Percentiles rank a stretch among this genome's conserved stretches.
phyloP scores from a whole-genome alignment of 2,329 filamentous ascomycete genomes.

The Arthrobotrys sphaeroides region DNA sequence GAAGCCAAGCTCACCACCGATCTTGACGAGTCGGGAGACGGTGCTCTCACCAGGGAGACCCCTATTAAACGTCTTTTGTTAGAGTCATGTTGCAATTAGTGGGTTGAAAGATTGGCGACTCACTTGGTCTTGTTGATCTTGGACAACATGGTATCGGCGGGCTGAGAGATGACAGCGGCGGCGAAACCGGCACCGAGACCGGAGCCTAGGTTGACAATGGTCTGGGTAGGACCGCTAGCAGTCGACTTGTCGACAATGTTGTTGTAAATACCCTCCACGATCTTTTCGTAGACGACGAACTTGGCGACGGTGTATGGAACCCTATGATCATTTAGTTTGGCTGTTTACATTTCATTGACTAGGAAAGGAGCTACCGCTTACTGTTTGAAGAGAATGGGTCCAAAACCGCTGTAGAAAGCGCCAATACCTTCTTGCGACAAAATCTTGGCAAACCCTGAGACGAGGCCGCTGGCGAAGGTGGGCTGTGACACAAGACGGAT shows the following conservation, averaged over 20 bases:
- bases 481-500: conserved; percentile 92
- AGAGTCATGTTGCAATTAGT: not conserved
- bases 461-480: conserved; percentile 80
- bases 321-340: conserved; percentile 56
- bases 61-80: conserved; percentile 49
- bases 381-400: conserved; percentile 86
- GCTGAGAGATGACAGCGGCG: conserved; percentile 85
- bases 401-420: conserved; percentile 91
- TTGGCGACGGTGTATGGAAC: conserved; percentile 95
- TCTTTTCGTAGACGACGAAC: conserved; percentile 94
- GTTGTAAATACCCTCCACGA: conserved; percentile 76
- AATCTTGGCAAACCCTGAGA: conserved; percentile 85
- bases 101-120: not conserved
- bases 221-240: conserved; percentile 75
- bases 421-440: conserved; percentile 81
- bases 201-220: conserved; percentile 82
- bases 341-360: no score
- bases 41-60: conserved; percentile 86
- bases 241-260: conserved; percentile 74
- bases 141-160: conserved; percentile 90
- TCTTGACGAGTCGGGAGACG: conserved; percentile 82
- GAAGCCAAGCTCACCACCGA: conserved; percentile 83
- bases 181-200: conserved; percentile 88
- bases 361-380: conserved; percentile 63
- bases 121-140: conserved; percentile 94